These are phyloP conservation scores for thale cress (Arabidopsis thaliana) DNA, from an alignment of 345 rosid species.

Conservation along the genomic window DNA sequence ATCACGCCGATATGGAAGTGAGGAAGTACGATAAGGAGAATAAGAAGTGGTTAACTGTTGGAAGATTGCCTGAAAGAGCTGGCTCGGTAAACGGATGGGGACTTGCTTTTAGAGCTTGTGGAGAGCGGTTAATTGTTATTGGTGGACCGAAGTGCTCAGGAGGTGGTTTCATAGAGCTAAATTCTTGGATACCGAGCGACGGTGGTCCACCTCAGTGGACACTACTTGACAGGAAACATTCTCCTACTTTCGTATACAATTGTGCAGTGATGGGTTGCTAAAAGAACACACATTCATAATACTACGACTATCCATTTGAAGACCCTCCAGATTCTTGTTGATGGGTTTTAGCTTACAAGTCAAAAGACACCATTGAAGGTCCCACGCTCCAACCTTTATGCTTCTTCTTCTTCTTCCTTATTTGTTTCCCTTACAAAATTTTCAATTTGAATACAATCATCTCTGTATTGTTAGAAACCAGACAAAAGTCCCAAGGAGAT, in stretches of 20 bases:
- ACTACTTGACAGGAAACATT: conserved; percentile 74
- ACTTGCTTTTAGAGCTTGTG: conserved; percentile 91
- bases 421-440: conserved; percentile 34
- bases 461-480: conserved; percentile 44
- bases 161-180: conserved; percentile 83
- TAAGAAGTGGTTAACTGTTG: conserved; percentile 67
- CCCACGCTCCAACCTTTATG: conserved; percentile 36
- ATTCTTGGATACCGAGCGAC: conserved; percentile 80
- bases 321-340: conserved; percentile 39
- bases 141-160: conserved; percentile 81
- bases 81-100: conserved; percentile 97
- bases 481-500: conserved; percentile 23
- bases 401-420: conserved; percentile 32
- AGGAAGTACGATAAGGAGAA: conserved; percentile 70
- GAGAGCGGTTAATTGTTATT: conserved; percentile 82
- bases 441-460: conserved; percentile 39
- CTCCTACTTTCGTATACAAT: conserved; percentile 88
- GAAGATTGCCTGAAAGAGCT: conserved; percentile 82
- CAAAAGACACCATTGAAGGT: conserved; percentile 40
- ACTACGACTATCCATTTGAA: conserved; percentile 33
- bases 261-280: conserved; percentile 98
- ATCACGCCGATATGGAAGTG: conserved; percentile 81
- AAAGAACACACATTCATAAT: conserved; percentile 31
- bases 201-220: conserved; percentile 86
- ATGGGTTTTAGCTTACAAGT: conserved; percentile 36